Evolutionary conservation across 2,329 filamentous ascomycete genomes (phyloP).

Genomic region (Xylariales sp.): DNA sequence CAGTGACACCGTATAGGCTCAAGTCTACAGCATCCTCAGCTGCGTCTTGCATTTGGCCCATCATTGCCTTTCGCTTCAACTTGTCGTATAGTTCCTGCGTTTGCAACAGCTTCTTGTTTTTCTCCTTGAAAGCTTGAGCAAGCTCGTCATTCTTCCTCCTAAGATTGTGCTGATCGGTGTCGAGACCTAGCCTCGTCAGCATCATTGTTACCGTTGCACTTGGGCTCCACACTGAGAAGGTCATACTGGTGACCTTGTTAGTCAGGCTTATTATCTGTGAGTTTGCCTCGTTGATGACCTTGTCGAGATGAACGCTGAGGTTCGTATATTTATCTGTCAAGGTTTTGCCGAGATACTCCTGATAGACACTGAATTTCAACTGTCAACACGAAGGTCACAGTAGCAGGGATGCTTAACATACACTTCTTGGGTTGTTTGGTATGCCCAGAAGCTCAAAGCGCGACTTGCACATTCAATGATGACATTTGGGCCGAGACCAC

Average conservation of each 20-base stretch:
- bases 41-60: constrained; percentile 50
- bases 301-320: constrained; percentile 65
- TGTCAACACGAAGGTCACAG: not conserved
- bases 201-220: constrained; percentile 4
- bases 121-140: constrained; percentile 61
- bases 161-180: constrained; percentile 57
- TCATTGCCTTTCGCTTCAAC: constrained; percentile 50
- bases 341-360: constrained; percentile 68
- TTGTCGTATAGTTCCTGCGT: constrained; percentile 63
- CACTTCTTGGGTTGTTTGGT: constrained; percentile 83
- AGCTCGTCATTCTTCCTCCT: constrained; percentile 70
- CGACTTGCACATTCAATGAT: constrained; percentile 85
- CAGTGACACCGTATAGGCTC: constrained; percentile 25
- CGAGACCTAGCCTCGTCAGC: constrained; percentile 38
- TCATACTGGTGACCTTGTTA: constrained; percentile 56
- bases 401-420: constrained; percentile 31
- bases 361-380: constrained; percentile 56
- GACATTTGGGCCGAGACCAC: constrained; percentile 72
- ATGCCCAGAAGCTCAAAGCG: constrained; percentile 79
- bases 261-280: constrained; percentile 63
- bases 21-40: constrained; percentile 46
- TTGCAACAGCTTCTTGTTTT: constrained; percentile 63
- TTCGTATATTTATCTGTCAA: constrained; percentile 66
- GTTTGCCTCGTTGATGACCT: constrained; percentile 70
- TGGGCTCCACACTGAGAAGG: not conserved